Evolutionary conservation across 2,329 filamentous ascomycete species (phyloP), one percentile per base, ranked within the genome.

Genomic region (Cercospora sesami): DNA sequence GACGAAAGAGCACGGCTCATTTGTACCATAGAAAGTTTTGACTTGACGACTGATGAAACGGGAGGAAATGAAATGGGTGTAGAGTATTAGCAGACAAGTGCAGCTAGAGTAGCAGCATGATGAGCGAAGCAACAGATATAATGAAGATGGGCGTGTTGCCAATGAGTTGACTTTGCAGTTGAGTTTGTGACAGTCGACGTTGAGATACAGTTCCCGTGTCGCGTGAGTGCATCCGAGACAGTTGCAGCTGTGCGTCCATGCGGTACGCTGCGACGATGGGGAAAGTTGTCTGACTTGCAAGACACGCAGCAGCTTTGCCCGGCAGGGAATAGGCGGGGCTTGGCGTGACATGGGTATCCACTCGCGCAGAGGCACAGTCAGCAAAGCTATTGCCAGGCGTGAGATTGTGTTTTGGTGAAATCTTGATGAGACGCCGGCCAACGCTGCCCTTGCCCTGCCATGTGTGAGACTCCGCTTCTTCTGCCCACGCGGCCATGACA

Each of bases 181-280:
- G n/a, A 16, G 33, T 18, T 33, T 60, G 36, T 42, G 48, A 58
- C 53, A 33, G 33, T 60, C 59, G 67, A 67, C 57, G 68, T 67
- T 65, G 55, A 67, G 55, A 67, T 67, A 65, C 28, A 59, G 57
- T 65, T 67, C 42, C 31, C 23, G 59, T 61, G 59, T 61, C 59
- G 59, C 36, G 36, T 42, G 30, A 63, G 63, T 66, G 59, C 58
- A 57, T 62, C 65, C 65, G 65, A 67, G 65, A 67, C 65, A 67
- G 28, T 45, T 26, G 57, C 31, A 30, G 39, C 48, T 60, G 63
- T 60, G 58, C 58, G 58, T 36, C 58, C 58, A 60, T 60, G 58
- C 58, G 58, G 53, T 31, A 58, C 26, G 45, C 45, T 51, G 45
- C 45, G 45, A n/a, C 53, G 26, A 21, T 12, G 31, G 53, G 12